Evolutionary conservation across 1,139 yeast species (phyloP).

Genomic region (Yamadazyma sp.): DNA sequence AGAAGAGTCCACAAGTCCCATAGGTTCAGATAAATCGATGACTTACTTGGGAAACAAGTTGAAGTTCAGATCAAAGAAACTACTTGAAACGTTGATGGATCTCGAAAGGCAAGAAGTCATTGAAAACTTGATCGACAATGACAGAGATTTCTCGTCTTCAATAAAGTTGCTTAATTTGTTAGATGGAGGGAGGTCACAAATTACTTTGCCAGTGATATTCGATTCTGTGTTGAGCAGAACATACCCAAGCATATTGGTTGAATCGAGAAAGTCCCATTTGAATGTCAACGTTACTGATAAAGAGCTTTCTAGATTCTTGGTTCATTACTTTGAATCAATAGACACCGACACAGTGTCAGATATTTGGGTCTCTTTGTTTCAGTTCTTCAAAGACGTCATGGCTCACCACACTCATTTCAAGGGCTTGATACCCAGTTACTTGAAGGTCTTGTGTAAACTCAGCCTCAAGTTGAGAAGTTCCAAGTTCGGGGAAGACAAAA

Average conservation of each 20-base stretch:
- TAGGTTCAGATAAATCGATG: conserved; percentile 42
- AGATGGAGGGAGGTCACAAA: conserved; percentile 81
- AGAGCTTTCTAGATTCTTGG: conserved; percentile 51
- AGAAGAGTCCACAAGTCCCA: conserved; percentile 8
- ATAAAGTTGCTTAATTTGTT: conserved; percentile 66
- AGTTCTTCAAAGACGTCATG: conserved; percentile 59
- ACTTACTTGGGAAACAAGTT: conserved; percentile 64
- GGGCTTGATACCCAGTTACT: conserved; percentile 49
- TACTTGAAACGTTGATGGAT: conserved; percentile 67
- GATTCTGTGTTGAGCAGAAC: conserved; percentile 48
- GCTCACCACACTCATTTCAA: conserved; percentile 51
- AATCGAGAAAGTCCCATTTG: conserved; percentile 40
- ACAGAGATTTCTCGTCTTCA: conserved; percentile 18
- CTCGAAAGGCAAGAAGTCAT: conserved; percentile 75
- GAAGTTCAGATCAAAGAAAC: conserved; percentile 67
- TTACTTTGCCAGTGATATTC: conserved; percentile 69
- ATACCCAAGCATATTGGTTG: conserved; percentile 31
- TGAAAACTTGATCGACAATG: conserved; percentile 56
- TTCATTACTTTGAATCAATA: conserved; percentile 59
- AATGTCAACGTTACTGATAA: conserved; percentile 41
- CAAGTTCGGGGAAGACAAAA: conserved; percentile 61
- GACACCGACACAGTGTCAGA: conserved; percentile 79
- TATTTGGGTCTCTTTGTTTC: conserved; percentile 58
- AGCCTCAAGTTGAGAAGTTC: conserved; percentile 57
- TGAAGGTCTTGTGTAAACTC: conserved; percentile 51